Conservation (phyloP, 2,329 filamentous ascomycete species). For the Falciphora oryzae region DNA sequence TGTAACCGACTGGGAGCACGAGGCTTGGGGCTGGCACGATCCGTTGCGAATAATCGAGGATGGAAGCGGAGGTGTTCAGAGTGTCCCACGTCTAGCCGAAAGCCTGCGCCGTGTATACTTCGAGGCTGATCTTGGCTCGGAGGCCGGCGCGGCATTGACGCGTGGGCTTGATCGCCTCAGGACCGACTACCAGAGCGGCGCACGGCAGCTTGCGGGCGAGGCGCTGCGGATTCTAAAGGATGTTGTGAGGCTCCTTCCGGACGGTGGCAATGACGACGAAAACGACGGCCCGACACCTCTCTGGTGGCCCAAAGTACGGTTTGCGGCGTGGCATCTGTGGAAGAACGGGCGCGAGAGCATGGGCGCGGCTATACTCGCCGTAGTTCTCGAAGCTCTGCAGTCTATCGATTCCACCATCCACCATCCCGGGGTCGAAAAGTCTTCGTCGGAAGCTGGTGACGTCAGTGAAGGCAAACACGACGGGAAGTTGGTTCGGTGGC, state of each 20-base stretch:
- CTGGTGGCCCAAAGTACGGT: slow-evolving; percentile 52
- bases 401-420: slow-evolving; percentile 29
- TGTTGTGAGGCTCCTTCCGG: slow-evolving; percentile 26
- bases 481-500: slow-evolving; percentile 13
- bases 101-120: slow-evolving; percentile 56
- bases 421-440: background rate
- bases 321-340: slow-evolving; percentile 57
- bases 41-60: slow-evolving; percentile 40
- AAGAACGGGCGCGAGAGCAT: slow-evolving; percentile 63
- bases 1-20: slow-evolving; percentile 56
- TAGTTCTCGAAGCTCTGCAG: slow-evolving; percentile 40
- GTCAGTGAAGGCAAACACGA: slow-evolving; percentile 10
- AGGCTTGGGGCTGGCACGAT: slow-evolving; percentile 51
- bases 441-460: background rate
- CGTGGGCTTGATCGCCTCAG: slow-evolving; percentile 43
- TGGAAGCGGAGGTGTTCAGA: slow-evolving; percentile 34
- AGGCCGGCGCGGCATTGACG: slow-evolving; percentile 39
- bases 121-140: slow-evolving; percentile 41
- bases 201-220: slow-evolving; percentile 49
- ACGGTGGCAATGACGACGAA: slow-evolving; percentile 22
- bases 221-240: slow-evolving; percentile 45
- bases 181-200: slow-evolving; percentile 53
- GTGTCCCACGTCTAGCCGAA: slow-evolving; percentile 52
- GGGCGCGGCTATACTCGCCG: slow-evolving; percentile 52
- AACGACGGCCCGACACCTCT: slow-evolving; percentile 21